These are phyloP conservation scores for Tuctoria greenei DNA, from an alignment of 176 grass and related monocot species.

Conservation along the genomic window DNA sequence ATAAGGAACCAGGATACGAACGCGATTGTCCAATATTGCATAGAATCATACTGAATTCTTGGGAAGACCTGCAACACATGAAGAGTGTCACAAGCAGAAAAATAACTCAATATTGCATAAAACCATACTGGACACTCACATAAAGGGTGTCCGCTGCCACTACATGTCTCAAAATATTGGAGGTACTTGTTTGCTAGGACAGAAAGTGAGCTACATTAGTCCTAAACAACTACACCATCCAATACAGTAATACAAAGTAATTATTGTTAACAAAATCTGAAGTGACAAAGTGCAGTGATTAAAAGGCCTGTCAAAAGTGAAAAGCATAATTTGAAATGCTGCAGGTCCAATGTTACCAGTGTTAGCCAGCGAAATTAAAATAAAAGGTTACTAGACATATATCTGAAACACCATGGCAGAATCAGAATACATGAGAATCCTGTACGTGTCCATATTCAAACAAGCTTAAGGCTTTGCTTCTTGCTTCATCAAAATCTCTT, in stretches of 20 bases:
- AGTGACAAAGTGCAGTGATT: background rate
- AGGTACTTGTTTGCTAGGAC: no score
- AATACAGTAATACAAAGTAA: background rate
- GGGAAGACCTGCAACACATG: no score
- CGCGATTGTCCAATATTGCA: no score
- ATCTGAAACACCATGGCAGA: conserved; percentile 17
- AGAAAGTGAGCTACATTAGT: no score
- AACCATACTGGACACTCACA: no score
- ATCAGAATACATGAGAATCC: background rate
- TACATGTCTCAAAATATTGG: no score
- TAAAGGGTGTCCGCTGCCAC: no score
- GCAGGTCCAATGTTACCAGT: background rate
- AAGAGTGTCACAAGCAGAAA: no score
- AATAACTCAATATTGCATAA: no score
- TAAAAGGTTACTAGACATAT: background rate
- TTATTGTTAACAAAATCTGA: background rate
- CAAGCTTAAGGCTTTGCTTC: conserved; percentile 76
- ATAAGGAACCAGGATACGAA: no score
- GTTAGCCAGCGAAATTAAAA: background rate
- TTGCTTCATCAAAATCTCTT: conserved; percentile 87
- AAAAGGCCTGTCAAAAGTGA: background rate
- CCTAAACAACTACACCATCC: background rate
- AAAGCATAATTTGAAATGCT: background rate
- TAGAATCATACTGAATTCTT: no score
- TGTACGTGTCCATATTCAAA: conserved; percentile 86